phyloP scores from a whole-genome alignment of 352 stramenopile species.

The Porosira glacialis region DNA sequence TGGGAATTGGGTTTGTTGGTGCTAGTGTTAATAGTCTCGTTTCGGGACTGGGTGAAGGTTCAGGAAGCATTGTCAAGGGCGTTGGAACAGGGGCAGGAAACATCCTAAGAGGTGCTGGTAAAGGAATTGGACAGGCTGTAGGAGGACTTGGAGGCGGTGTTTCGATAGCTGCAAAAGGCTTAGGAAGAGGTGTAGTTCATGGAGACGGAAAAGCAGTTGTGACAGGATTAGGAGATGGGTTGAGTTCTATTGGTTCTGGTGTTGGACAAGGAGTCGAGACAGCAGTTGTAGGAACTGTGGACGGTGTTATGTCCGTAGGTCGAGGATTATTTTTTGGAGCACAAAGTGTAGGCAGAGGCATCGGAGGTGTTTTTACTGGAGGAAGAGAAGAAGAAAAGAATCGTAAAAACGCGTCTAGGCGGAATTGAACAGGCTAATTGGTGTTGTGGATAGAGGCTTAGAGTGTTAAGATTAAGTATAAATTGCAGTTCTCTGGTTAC shows the following conservation, averaged over 20 bases:
- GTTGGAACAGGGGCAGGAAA: conserved; percentile 75
- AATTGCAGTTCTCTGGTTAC: too few relatives aligned
- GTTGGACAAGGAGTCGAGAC: conserved; percentile 73
- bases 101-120: conserved; percentile 73
- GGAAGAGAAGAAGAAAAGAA: conserved; percentile 3
- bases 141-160: conserved; percentile 71
- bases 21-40: conserved; percentile 79
- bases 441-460: too few relatives aligned
- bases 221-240: conserved; percentile 65
- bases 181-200: conserved; percentile 70
- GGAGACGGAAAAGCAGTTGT: conserved; percentile 65
- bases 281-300: conserved; percentile 67
- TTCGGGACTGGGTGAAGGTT: conserved; percentile 72
- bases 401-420: too few relatives aligned
- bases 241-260: conserved; percentile 64
- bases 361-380: conserved; percentile 67
- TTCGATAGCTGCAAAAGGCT: conserved; percentile 70
- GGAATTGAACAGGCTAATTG: too few relatives aligned
- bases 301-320: conserved; percentile 72
- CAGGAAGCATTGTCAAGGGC: conserved; percentile 74
- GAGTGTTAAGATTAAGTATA: too few relatives aligned
- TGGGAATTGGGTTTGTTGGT: conserved; percentile 73
- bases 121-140: conserved; percentile 77
- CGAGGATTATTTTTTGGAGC: conserved; percentile 76
- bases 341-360: conserved; percentile 71